Conservation (phyloP, 208 protist genomes). For the Strigomonas culicis region DNA sequence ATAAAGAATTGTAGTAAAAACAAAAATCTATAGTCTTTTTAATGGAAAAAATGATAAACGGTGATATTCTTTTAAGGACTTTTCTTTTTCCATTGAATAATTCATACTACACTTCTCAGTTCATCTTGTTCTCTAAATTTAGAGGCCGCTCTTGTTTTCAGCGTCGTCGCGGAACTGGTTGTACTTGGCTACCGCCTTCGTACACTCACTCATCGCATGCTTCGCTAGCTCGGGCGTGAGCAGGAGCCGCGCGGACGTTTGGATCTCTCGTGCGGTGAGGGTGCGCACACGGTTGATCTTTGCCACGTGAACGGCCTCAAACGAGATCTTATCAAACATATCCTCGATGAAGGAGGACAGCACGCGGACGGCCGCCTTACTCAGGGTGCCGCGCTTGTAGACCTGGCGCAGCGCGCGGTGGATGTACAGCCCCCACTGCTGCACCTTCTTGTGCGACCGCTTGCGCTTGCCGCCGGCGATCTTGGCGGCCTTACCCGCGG, state of each 20-base stretch:
- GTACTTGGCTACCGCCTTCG: constrained; percentile 99
- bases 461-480: constrained; percentile 44
- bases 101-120: too few relatives aligned
- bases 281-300: constrained; percentile 97
- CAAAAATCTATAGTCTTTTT: constrained; percentile 1
- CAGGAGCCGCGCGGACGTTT: constrained; percentile 97
- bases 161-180: constrained; percentile 76
- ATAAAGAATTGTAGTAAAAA: constrained; percentile 4
- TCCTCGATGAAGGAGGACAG: constrained; percentile 99
- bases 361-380: constrained; percentile 95
- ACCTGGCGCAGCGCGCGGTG: constrained; percentile 96
- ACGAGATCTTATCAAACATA: constrained; percentile 98
- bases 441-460: constrained; percentile 69
- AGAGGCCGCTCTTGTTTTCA: constrained; percentile 4
- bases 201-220: constrained; percentile 99
- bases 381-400: constrained; percentile 97
- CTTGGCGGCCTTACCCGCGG: constrained; percentile 92
- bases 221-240: constrained; percentile 98
- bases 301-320: constrained; percentile 95
- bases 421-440: constrained; percentile 93
- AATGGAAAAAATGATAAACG: not conserved
- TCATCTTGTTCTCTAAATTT: too few relatives aligned
- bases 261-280: constrained; percentile 96
- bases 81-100: not conserved
- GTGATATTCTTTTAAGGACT: not conserved